A percentile compares a stretch with the other conserved stretches of the same genome.
phyloP scores from a whole-genome alignment of 177 flowering plant genomes.

The Vitis hybrid region DNA sequence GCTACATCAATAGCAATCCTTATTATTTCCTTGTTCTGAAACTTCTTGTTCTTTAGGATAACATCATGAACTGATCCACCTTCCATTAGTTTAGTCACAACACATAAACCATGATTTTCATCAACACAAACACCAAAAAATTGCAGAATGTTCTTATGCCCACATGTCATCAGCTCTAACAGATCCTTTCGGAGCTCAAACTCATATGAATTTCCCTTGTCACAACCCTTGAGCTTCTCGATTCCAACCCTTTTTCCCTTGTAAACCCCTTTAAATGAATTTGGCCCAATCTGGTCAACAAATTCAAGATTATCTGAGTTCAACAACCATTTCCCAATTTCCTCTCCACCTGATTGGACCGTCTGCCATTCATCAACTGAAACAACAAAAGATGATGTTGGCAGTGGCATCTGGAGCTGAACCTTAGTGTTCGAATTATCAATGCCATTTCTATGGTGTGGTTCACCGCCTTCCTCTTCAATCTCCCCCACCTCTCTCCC shows the following conservation, averaged over 20 bases:
- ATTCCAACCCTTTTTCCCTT: constrained; percentile 73
- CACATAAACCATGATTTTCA: constrained; percentile 84
- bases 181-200: constrained; percentile 76
- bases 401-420: constrained; percentile 58
- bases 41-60: constrained; percentile 65
- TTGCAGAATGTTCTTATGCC: constrained; percentile 75
- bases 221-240: constrained; percentile 89
- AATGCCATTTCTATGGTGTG: constrained; percentile 32
- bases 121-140: constrained; percentile 80
- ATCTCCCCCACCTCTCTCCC: constrained; percentile 50
- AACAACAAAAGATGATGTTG: constrained; percentile 47
- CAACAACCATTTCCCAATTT: constrained; percentile 74
- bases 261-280: constrained; percentile 73
- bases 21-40: constrained; percentile 66
- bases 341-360: constrained; percentile 61
- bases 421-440: constrained; percentile 38
- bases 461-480: constrained; percentile 50
- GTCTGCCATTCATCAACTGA: constrained; percentile 96
- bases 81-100: constrained; percentile 86
- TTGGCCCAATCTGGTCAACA: constrained; percentile 64
- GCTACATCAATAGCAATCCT: constrained; percentile 79
- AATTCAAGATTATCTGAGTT: constrained; percentile 77
- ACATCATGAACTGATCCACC: constrained; percentile 81
- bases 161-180: constrained; percentile 89
- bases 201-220: constrained; percentile 75